A percentile compares a stretch with the other conserved stretches of the same genome.
Conservation (phyloP, 2,329 filamentous ascomycete species). For the Trichoderma sp. region DNA sequence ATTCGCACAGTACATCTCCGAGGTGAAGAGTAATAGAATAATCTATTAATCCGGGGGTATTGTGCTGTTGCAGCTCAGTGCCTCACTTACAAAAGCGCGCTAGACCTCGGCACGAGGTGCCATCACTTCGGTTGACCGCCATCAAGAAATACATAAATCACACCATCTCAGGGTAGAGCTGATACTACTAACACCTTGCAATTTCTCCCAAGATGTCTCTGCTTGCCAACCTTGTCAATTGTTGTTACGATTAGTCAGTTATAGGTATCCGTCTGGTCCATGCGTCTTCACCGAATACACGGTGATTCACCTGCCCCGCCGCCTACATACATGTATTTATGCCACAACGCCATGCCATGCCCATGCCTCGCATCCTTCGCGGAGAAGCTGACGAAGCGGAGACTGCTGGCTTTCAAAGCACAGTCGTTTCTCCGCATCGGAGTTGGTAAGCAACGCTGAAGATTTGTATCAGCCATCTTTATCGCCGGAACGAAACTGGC, state of each 20-base stretch:
- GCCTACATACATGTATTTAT: neutral
- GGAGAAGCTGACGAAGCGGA: constrained; percentile 3
- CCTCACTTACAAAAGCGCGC: neutral
- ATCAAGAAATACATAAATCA: neutral
- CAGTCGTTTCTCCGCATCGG: constrained; percentile 10
- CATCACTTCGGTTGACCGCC: neutral
- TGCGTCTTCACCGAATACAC: neutral
- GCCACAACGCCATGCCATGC: neutral
- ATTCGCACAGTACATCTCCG: neutral
- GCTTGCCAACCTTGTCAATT: neutral
- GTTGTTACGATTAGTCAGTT: neutral
- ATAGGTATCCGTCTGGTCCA: neutral
- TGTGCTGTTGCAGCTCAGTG: neutral
- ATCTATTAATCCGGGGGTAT: neutral
- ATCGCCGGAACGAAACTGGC: neutral
- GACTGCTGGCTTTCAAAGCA: neutral
- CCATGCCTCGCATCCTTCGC: neutral
- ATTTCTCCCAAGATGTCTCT: neutral
- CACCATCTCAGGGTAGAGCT: neutral
- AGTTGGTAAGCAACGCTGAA: neutral
- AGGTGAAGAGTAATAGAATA: neutral
- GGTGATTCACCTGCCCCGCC: neutral
- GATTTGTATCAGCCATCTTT: neutral
- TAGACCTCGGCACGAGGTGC: neutral
- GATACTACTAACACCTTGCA: neutral